Evolutionary conservation across 441 rosid species (phyloP), one percentile per base, ranked within the genome.

Genomic region (Arabidopsis lyrata): DNA sequence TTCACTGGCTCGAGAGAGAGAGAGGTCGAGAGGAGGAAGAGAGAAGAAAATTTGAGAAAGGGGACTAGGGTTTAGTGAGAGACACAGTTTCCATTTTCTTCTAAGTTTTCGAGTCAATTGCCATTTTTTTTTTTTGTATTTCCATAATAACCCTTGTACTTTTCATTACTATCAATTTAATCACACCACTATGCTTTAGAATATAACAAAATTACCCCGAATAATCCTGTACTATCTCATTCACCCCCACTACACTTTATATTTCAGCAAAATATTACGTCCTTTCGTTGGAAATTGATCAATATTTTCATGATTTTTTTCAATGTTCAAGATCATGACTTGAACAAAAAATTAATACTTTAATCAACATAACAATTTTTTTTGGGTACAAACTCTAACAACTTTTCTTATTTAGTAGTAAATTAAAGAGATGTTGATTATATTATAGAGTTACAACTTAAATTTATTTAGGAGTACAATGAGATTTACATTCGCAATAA

Each of bases 51-150:
- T 14, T 24, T 36, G 36, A 39, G 5, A 47, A 14, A 10, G 13
- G 44, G 16, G 12, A 5, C 77, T 81, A 82, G 86, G 85, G 86
- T 83, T 84, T 81, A 72, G 16, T 18, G 56, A 32, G 56, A 32
- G 13, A 58, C 16, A 16, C 67, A 32, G 60, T 18, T 66, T 56
- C 68, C 41, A 38, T 13, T 50, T 7, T 44, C 50, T 62, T 29
- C 60, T 29, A 35, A 39, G 7, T 38, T 38, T 57, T 58, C 60
- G 65, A 73, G 22, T 58, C 35, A 58, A 73, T 13, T 66, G 38
- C 31, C 35, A 13, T 62, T 10, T 24, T 9, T 24, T 47, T 13
- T 6, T 34, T 32, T 53, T 2, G 24, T 42, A 42, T 34, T 34
- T 0, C 2, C 3, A 5, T n/a, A 31, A 54, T 15, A 6, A 16